Conservation (phyloP, 495 filamentous ascomycete genomes). For the Entonaema liquescens region DNA sequence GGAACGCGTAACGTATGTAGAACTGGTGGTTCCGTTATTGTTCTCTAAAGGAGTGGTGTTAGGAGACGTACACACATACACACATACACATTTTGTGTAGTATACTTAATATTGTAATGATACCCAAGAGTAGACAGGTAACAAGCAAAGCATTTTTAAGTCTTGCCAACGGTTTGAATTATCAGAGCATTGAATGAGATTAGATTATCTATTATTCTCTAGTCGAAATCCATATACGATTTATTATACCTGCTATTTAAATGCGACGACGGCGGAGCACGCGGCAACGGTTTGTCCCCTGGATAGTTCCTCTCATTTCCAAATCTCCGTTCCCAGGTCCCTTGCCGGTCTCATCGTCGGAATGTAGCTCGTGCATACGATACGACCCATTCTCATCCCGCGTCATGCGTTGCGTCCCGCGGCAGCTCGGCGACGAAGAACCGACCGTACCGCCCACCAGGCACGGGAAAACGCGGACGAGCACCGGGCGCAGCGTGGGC, state of each 20-base stretch:
- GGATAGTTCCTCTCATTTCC: background rate
- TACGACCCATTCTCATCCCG: background rate
- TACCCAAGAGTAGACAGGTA: background rate
- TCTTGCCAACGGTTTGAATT: background rate
- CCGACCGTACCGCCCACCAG: constrained; percentile 5
- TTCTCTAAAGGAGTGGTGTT: no score
- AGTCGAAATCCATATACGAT: constrained; percentile 24
- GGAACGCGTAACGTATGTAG: background rate
- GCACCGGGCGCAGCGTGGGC: constrained; percentile 44
- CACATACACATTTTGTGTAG: background rate
- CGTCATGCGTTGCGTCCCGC: background rate
- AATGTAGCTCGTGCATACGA: background rate
- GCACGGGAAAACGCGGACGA: constrained; percentile 35
- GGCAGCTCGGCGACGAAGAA: constrained; percentile 6
- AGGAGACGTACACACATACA: no score
- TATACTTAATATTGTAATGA: background rate
- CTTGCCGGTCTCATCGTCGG: background rate
- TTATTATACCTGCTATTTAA: constrained; percentile 4
- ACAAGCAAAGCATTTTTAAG: background rate
- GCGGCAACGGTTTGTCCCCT: background rate
- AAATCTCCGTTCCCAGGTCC: background rate
- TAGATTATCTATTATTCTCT: constrained; percentile 5
- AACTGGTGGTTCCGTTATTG: background rate
- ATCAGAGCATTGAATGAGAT: background rate
- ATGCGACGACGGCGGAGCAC: background rate